Evolutionary conservation across 2,329 filamentous ascomycete species (phyloP), one percentile per base, ranked within the genome.

Genomic region (Truncatella angustata): DNA sequence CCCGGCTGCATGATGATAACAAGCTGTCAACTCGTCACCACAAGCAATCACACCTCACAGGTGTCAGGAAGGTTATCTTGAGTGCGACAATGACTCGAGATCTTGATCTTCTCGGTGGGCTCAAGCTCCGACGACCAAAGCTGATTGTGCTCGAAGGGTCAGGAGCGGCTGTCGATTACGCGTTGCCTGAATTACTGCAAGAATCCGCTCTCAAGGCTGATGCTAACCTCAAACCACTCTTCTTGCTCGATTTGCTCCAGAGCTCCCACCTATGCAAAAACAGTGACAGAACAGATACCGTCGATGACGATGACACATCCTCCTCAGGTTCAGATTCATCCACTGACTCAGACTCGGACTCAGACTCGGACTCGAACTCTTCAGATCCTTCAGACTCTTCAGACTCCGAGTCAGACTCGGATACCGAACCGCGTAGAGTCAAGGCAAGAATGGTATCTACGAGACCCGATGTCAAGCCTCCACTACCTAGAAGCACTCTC

Each of bases 51-150:
- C 75, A 77, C 50, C 70, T 77, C 37, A 73, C 70, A 4, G 79
- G 76, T 14, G 76, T 94, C 3, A 84, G 86, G 47, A 97, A 97
- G 70, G 79, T 97, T 16, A 81, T 97, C 49, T 79, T 97, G 3
- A 96, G 91, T 66, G 94, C 93, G 5, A 97, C 93, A 0, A 91
- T 97, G 84, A 96, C 92, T 2, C 81, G 85, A 52, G 91, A 97
- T 63, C 74, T 96, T 44, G 89, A 88, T 32, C 86, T 94, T 54
- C 74, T 97, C 18, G 87, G 82, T 51, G 86, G 84, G 1, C 70
- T 97, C 34, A 87, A 81, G 54, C 75, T 97, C 26, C 76, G 79
- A 24, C 79, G 88, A 49, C 93, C 94, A 3, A 87, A 81, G 54
- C 73, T 97, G 43, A 80, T 97, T 0, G 80, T 91, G 1, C 78